Conservation (phyloP, 495 filamentous ascomycete species). For the Aspergillus kassunensis region DNA sequence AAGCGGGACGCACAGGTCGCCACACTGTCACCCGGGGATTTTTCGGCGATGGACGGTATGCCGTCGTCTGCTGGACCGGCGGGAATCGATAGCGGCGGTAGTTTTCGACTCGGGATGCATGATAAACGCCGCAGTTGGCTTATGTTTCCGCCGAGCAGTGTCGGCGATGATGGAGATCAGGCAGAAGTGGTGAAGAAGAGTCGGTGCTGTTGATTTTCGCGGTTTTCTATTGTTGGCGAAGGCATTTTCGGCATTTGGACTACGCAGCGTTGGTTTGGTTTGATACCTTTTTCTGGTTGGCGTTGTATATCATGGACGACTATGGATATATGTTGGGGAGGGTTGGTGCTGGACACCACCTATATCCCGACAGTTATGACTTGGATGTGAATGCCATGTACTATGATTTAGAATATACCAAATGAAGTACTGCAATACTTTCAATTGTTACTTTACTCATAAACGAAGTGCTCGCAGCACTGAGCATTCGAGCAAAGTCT, state of each 20-base stretch:
- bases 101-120: conserved; percentile 42
- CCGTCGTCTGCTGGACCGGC: conserved; percentile 7
- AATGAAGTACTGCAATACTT: too few relatives aligned
- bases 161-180: conserved; percentile 32
- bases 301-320: background rate
- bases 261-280: background rate
- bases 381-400: background rate
- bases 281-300: background rate
- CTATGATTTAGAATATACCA: background rate
- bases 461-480: too few relatives aligned
- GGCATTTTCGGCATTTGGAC: background rate
- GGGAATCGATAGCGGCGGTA: conserved; percentile 32
- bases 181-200: conserved; percentile 26
- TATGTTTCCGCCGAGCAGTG: conserved; percentile 44
- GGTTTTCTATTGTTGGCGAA: background rate
- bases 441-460: too few relatives aligned
- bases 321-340: background rate
- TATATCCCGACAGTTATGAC: background rate
- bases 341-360: background rate
- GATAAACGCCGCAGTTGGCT: conserved; percentile 53
- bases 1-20: conserved; percentile 56
- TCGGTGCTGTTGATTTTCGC: conserved; percentile 38
- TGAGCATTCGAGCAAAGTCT: too few relatives aligned
- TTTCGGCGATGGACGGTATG: conserved; percentile 16
- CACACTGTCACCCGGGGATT: conserved; percentile 17